Base-by-base conservation (phyloP, 495 filamentous ascomycete genomes). In the Penicillium pancosmium region DNA sequence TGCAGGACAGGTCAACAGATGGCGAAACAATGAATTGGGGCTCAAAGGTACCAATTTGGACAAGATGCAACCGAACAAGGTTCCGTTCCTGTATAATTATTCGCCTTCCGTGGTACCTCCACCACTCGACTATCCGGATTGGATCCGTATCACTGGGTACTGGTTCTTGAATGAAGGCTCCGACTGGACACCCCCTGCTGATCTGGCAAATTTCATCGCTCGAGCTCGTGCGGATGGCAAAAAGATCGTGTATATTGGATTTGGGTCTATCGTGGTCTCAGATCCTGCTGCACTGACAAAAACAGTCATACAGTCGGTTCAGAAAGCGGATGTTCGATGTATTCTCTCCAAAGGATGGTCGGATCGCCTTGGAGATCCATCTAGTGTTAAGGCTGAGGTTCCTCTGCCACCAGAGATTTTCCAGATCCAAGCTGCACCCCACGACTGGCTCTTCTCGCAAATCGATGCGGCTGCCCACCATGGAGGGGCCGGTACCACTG, bases 271-370 rank as follows among this genome's bases (percentile, higher is more conserved):
- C 55, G 90, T 96, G 12, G 92, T 98, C n/a, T 86, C 89, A 1
- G 93, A 98, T 68, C 89, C 93, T 11, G 86, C 84, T 36, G 91
- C 91, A 53, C 80, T 98, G 68, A 97, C 93, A 36, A 84, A 86
- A 64, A 92, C 93, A 0, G 89, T 98, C 12, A 88, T 98, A 34
- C 90, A 96, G 54, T 92, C 91, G 0, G 91, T 98, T 6, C 73
- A 85, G 55, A 97, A 95, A 72, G 95, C 95, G 0, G 93, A 95
- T 65, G 91, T 98, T 5, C 85, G 93, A 47, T 98, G 95, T 64
- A 94, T 98, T 64, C 81, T 98, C 8, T 96, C 91, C 25, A 98
- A 98, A 69, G 94, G 94, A n/a, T 98, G 94, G 94, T 96, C 92
- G n/a, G 94, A 98, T 70, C 85, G 93, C 19, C 80, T 92, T 13